These are phyloP conservation scores for Talaromyces islandicus DNA, from an alignment of 2,329 filamentous ascomycete species.

Conservation along the genomic window DNA sequence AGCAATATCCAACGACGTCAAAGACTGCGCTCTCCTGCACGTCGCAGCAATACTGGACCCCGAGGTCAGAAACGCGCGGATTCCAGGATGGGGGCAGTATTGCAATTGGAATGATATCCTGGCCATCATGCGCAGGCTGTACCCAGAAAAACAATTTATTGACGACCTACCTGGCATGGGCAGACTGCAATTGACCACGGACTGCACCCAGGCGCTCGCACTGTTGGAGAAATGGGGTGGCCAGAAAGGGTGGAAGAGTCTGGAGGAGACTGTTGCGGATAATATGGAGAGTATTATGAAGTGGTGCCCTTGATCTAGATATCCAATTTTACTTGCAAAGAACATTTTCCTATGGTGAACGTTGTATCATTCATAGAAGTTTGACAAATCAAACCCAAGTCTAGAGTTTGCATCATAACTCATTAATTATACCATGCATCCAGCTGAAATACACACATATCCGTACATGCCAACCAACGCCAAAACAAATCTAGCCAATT, in stretches of 20 bases:
- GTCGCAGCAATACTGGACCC: conserved; percentile 5
- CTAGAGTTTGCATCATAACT: not conserved
- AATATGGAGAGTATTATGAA: not conserved
- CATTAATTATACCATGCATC: not conserved
- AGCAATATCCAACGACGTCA: conserved; percentile 3
- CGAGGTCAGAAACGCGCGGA: not conserved
- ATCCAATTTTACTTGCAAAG: no score
- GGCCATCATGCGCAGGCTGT: conserved; percentile 5
- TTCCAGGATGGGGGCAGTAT: conserved; percentile 3
- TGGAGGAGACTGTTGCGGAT: not conserved
- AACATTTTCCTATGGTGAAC: no score
- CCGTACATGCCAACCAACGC: not conserved
- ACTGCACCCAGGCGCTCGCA: not conserved
- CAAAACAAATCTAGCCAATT: not conserved
- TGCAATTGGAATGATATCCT: conserved; percentile 7
- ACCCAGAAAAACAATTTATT: conserved; percentile 1
- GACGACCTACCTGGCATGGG: conserved; percentile 1
- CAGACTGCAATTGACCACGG: not conserved
- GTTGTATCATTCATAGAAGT: no score
- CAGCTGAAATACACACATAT: not conserved
- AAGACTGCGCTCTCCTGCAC: conserved; percentile 5
- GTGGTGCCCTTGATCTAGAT: not conserved
- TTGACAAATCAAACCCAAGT: no score
- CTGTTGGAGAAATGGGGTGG: conserved; percentile 6
- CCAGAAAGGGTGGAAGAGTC: conserved; percentile 1